Conservation (phyloP, 257 asterid genomes). For the Nicotiana knightiana region DNA sequence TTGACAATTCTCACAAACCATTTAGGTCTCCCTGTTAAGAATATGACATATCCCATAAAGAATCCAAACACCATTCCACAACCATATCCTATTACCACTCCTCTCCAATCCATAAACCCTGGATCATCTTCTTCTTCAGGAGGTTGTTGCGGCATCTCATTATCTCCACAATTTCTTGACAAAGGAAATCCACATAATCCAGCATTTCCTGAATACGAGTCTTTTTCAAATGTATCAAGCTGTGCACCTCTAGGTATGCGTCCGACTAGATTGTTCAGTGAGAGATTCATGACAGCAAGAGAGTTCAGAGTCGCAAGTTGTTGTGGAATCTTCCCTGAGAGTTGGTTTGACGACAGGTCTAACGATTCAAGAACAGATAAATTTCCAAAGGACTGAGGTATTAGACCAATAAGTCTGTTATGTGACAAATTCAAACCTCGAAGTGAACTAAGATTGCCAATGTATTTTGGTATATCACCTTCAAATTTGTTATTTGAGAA, state of each 20-base stretch:
- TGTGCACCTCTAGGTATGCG: slow-evolving; percentile 9
- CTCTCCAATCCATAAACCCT: slow-evolving; percentile 13
- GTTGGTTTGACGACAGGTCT: slow-evolving; percentile 6
- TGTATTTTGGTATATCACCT: slow-evolving; percentile 7
- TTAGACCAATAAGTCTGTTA: not conserved
- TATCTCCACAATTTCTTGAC: slow-evolving; percentile 13
- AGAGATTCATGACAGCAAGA: slow-evolving; percentile 11
- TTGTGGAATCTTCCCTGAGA: not conserved
- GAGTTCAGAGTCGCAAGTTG: not conserved
- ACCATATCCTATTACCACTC: slow-evolving; percentile 22
- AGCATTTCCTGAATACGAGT: slow-evolving; percentile 10
- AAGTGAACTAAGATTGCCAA: slow-evolving; percentile 7
- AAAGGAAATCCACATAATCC: slow-evolving; percentile 16
- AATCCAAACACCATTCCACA: slow-evolving; percentile 19
- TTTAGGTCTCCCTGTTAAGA: slow-evolving; percentile 18
- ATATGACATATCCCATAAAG: slow-evolving; percentile 11
- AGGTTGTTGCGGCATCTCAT: not conserved
- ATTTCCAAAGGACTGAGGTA: slow-evolving; percentile 11
- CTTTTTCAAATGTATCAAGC: slow-evolving; percentile 7
- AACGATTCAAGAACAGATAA: not conserved
- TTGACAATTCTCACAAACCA: slow-evolving; percentile 9
- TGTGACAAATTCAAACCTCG: slow-evolving; percentile 5
- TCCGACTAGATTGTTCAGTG: slow-evolving; percentile 13
- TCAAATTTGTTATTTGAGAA: slow-evolving; percentile 7
- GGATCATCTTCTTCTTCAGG: slow-evolving; percentile 8